These are phyloP conservation scores for Botryotinia globosa DNA, from an alignment of 2,329 filamentous ascomycete genomes.

Conservation along the genomic window DNA sequence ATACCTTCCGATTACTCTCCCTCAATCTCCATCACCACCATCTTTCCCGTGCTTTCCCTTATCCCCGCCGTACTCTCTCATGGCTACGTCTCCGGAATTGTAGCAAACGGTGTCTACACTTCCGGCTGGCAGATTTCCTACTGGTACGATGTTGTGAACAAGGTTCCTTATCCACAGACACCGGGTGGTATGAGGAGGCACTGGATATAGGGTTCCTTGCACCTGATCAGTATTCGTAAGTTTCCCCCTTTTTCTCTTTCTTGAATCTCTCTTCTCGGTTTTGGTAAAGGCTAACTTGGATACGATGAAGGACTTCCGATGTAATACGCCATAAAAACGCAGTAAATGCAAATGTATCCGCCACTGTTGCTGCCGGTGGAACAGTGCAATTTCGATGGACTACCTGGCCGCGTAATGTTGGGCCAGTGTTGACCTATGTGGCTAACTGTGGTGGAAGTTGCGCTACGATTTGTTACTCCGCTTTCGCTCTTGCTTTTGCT, in stretches of 20 bases:
- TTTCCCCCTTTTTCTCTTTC: not conserved
- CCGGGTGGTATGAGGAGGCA: conserved; percentile 46
- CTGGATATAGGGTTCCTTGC: conserved; percentile 52
- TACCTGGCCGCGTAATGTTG: conserved; percentile 49
- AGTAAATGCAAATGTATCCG: conserved; percentile 43
- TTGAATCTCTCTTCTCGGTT: too few relatives aligned
- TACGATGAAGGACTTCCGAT: conserved; percentile 35
- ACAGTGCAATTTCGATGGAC: conserved; percentile 49
- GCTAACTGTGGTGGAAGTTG: conserved; percentile 42
- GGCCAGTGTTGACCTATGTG: conserved; percentile 37
- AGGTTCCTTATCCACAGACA: conserved; percentile 28
- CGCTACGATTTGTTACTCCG: conserved; percentile 31
- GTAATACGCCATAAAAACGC: conserved; percentile 51
- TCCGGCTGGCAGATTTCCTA: conserved; percentile 35
- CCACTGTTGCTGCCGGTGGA: conserved; percentile 46
- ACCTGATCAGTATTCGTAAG: conserved; percentile 42
- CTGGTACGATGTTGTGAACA: conserved; percentile 28
- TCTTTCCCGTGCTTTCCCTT: not conserved
- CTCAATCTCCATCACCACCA: not conserved
- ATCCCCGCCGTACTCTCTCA: conserved; percentile 38
- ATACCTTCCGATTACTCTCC: not conserved
- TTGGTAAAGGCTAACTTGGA: not conserved
- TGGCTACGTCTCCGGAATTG: conserved; percentile 44
- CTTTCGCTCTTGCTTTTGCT: too few relatives aligned
- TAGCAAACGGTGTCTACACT: conserved; percentile 44